Base-by-base conservation (phyloP, 1,284 basidiomycete species). In the Ganoderma boninense region DNA sequence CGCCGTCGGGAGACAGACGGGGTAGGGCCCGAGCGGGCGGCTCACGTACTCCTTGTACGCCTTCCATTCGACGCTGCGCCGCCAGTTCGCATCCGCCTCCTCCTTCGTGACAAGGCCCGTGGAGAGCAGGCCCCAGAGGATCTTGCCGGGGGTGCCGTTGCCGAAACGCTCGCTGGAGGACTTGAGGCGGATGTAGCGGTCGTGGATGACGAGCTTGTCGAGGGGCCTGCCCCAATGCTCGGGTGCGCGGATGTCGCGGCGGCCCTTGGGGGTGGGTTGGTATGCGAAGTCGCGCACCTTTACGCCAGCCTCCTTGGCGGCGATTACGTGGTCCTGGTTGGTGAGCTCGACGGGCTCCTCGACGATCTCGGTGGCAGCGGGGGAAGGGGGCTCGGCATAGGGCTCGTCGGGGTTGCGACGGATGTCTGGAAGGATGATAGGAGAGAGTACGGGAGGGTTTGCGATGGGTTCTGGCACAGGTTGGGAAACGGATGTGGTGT, bases 281-380 rank as follows among this genome's bases (percentile, higher is more conserved):
- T 82, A 81, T 2, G 83, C 87, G 73, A 84, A 89, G 78, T 89
- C 88, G 73, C 84, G 84, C 43, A 88, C 82, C 79, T 87, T 88
- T 77, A 90, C 83, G 43, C 85, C 85, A 10, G 75, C 78, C 20
- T 73, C 75, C 68, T 80, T 78, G 26, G 80, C 79, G 18, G 78
- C 79, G 23, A 73, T 72, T 42, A 82, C 78, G 46, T 79, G 78
- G 44, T 78, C 77, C 61, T 82, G 80, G 20, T 43, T n/a, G 14
- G 63, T 32, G 32, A 67, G 43, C 52, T 63, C 54, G 8, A 44
- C 23, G 1, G 38, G n/a, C 8, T 76, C 67, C 26, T 81, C 75
- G 46, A 82, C 76, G 32, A 85, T 83, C 69, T 85, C 83, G 6
- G 84, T 85, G 2, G 82, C 79, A 0, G 78, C 81, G 13, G 83